A percentile compares a stretch with the other conserved stretches of the same genome.
phyloP scores from a whole-genome alignment of 331 rosid species.

The Stylosanthes scabra region DNA sequence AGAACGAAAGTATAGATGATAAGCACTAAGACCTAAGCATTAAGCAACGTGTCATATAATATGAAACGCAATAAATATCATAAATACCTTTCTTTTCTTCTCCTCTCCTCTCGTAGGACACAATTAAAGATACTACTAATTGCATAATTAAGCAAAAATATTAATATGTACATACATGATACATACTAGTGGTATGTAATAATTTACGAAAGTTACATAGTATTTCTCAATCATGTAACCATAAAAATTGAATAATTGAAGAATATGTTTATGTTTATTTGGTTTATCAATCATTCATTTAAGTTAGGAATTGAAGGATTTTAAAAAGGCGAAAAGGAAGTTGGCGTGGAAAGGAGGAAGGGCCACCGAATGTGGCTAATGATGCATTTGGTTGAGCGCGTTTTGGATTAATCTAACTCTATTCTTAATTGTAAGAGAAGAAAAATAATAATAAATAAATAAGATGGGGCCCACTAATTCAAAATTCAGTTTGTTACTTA shows the following conservation, averaged over 20 bases:
- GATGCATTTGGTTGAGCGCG: constrained; percentile 44
- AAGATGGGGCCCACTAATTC: constrained; percentile 49
- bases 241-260: background rate
- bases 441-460: background rate
- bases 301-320: background rate
- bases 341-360: constrained; percentile 39
- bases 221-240: background rate
- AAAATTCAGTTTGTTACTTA: constrained; percentile 45
- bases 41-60: constrained; percentile 41
- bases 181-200: no score
- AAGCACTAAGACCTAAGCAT: constrained; percentile 36
- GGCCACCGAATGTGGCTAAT: constrained; percentile 39
- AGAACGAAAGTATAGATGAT: constrained; percentile 52
- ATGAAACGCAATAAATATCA: background rate
- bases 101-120: constrained; percentile 29
- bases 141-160: background rate
- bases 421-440: background rate
- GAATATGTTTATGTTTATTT: background rate
- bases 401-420: constrained; percentile 11
- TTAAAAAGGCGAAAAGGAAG: background rate
- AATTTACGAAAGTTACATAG: background rate
- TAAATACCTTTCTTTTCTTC: constrained; percentile 12
- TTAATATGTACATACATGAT: background rate
- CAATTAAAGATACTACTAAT: background rate
- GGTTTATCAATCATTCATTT: background rate